A percentile compares a stretch with the other conserved stretches of the same genome.
phyloP scores from a whole-genome alignment of 2,329 filamentous ascomycete species.

The Lachnellula occidentalis region DNA sequence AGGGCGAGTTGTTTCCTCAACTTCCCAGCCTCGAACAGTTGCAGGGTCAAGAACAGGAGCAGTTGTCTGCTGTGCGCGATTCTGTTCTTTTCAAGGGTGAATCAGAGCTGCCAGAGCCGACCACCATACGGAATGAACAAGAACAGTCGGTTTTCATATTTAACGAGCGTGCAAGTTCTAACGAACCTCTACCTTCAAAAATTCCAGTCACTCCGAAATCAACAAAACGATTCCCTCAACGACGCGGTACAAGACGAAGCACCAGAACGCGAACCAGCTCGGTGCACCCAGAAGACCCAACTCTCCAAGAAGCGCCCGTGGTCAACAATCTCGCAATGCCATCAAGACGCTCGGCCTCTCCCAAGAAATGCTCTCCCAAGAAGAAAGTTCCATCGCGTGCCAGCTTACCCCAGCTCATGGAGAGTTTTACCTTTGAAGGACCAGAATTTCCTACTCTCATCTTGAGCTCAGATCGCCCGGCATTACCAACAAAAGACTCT shows the following conservation, averaged over 20 bases:
- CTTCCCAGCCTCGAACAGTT: no score
- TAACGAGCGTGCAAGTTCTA: background rate
- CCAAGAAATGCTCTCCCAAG: background rate
- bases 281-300: slow-evolving; percentile 1
- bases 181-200: background rate
- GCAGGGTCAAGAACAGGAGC: no score
- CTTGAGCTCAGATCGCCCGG: no score
- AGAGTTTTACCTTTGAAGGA: no score
- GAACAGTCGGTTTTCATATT: background rate
- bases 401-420: background rate
- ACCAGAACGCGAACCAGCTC: slow-evolving; percentile 13
- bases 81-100: no score
- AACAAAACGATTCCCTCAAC: background rate
- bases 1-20: no score
- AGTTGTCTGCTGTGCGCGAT: no score
- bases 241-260: slow-evolving; percentile 1
- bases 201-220: background rate
- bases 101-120: no score
- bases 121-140: background rate
- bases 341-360: background rate
- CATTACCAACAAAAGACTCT: no score
- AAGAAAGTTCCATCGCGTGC: background rate
- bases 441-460: no score
- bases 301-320: background rate
- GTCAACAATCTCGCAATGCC: no score